Base-by-base conservation (phyloP, 1,284 basidiomycete genomes). In the Apiotrichum mycotoxinovorans region DNA sequence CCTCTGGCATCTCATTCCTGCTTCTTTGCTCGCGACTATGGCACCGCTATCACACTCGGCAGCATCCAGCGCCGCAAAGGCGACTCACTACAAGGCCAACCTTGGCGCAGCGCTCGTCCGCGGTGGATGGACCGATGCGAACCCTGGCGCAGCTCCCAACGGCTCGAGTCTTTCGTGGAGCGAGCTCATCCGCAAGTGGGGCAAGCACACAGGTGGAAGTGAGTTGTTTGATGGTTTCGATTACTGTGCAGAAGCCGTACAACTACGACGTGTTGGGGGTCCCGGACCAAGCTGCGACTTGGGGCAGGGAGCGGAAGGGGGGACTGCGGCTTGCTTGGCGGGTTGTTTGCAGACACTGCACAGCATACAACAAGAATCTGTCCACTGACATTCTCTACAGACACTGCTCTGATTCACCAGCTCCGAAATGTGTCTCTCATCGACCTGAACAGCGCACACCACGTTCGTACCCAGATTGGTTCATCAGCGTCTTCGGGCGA, bases 181-280 rank as follows among this genome's bases (percentile, higher is more conserved):
- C 3, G 88, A 91, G 66, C 82, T 92, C 18, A 77, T 92, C 26
- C 82, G 89, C 64, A 94, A 95, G 73, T 92, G 91, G 80, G 87
- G 87, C 67, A 94, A 93, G 68, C 91, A 94, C 68, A 88, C 86
- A 56, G 73, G 74, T 10, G 73, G 74, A n/a, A 69, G 74, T 74
- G 62, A 71, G 76, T 79, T 71, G 4, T 27, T 10, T 20, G 18
- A 51, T 15, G 8, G 33, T 34, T 8, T 34, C 9, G 15, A 34
- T 35, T 3, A 17, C 17, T 35, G 34, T n/a, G n/a, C n/a, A n/a
- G n/a, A n/a, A n/a, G n/a, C n/a, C n/a, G n/a, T n/a, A n/a, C n/a
- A n/a, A n/a, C n/a, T n/a, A n/a, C n/a, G n/a, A n/a, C n/a, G n/a
- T n/a, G n/a, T n/a, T n/a, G n/a, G n/a, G n/a, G n/a, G n/a, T n/a